Evolutionary conservation across 2,329 filamentous ascomycete genomes (phyloP).

Genomic region (Penicillium digitatum): DNA sequence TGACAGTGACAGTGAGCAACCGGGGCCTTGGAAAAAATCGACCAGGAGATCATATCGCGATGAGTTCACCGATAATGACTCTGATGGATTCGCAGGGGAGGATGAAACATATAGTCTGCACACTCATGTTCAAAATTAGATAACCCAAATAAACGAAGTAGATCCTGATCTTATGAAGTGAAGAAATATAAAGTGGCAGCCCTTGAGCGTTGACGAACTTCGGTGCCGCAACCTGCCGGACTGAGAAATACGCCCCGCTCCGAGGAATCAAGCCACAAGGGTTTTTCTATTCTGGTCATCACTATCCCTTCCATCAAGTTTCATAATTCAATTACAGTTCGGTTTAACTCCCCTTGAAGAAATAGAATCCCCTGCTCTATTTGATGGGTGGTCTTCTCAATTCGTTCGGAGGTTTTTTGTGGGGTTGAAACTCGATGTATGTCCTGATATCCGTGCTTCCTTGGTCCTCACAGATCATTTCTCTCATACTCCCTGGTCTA

Average conservation of each 20-base stretch:
- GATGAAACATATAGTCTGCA: slow-evolving; percentile 43
- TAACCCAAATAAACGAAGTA: slow-evolving; percentile 5
- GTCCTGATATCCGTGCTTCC: slow-evolving; percentile 9
- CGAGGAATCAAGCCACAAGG: slow-evolving; percentile 20
- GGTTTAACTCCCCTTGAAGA: slow-evolving; percentile 2
- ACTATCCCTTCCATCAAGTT: slow-evolving; percentile 11
- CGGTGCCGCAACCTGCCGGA: slow-evolving; percentile 23
- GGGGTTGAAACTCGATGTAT: slow-evolving; percentile 10
- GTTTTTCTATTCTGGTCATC: slow-evolving; percentile 7
- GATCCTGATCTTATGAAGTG: not conserved
- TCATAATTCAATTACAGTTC: slow-evolving; percentile 9
- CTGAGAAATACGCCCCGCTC: slow-evolving; percentile 34
- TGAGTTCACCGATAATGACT: slow-evolving; percentile 53
- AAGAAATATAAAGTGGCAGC: not conserved
- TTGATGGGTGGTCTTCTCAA: not conserved
- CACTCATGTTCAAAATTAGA: slow-evolving; percentile 27
- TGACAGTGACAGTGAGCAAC: slow-evolving; percentile 37
- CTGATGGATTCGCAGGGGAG: slow-evolving; percentile 44
- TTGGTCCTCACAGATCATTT: slow-evolving; percentile 1
- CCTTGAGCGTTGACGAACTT: slow-evolving; percentile 1
- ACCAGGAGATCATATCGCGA: slow-evolving; percentile 48
- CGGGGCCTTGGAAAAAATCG: slow-evolving; percentile 21
- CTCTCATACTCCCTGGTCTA: not conserved
- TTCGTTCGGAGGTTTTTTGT: slow-evolving; percentile 1
- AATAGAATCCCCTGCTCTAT: not conserved